A percentile compares a stretch with the other conserved stretches of the same genome.
Conservation (phyloP, 2,329 filamentous ascomycete genomes). For the Talaromyces sp. region DNA sequence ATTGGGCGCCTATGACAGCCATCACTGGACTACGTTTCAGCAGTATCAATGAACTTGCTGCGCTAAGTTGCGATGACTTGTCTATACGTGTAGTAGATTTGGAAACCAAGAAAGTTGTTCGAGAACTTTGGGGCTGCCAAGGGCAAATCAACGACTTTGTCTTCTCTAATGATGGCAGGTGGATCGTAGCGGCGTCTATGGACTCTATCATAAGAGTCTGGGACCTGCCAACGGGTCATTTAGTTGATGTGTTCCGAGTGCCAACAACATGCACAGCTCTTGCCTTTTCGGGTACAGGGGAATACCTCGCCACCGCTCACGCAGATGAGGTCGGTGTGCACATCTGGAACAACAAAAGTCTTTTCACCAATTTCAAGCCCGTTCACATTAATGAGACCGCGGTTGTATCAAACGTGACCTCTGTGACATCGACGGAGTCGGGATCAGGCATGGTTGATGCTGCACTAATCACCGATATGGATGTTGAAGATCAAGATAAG, state of each 20-base stretch:
- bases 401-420: constrained; percentile 62
- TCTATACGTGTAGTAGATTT: constrained; percentile 87
- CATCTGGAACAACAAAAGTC: constrained; percentile 89
- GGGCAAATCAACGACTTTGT: constrained; percentile 73
- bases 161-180: constrained; percentile 90
- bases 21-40: constrained; percentile 79
- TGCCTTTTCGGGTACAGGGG: constrained; percentile 83
- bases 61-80: constrained; percentile 82
- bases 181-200: constrained; percentile 84
- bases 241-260: constrained; percentile 86
- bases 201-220: constrained; percentile 80
- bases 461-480: constrained; percentile 61
- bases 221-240: constrained; percentile 92
- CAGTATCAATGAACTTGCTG: constrained; percentile 76
- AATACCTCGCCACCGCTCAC: constrained; percentile 88
- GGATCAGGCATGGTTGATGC: constrained; percentile 72
- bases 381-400: constrained; percentile 77
- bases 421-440: constrained; percentile 78
- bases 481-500: constrained; percentile 48
- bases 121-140: constrained; percentile 83
- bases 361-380: constrained; percentile 86
- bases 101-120: constrained; percentile 82
- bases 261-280: constrained; percentile 76
- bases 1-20: constrained; percentile 74
- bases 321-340: constrained; percentile 82